Conservation (phyloP, 306 rosid species). For the Boehmeria nivea region DNA sequence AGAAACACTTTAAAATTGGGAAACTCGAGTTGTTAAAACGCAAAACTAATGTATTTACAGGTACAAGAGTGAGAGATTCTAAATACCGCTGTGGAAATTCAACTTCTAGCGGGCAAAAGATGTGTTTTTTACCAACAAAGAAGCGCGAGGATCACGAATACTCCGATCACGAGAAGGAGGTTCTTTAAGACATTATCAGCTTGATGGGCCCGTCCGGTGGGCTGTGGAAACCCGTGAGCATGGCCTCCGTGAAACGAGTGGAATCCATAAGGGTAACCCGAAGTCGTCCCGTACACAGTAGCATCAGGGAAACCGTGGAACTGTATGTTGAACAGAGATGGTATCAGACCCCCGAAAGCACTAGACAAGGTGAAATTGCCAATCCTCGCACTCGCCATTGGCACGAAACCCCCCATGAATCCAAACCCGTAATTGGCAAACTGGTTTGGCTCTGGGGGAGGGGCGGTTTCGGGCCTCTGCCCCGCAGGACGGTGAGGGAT, state of each 20-base stretch:
- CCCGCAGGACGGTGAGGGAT: slow-evolving; percentile 77
- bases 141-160: slow-evolving; percentile 61
- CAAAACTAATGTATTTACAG: slow-evolving; percentile 44
- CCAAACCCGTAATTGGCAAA: slow-evolving; percentile 70
- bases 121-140: slow-evolving; percentile 42
- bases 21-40: slow-evolving; percentile 12
- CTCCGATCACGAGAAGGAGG: slow-evolving; percentile 62
- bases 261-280: slow-evolving; percentile 66
- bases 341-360: slow-evolving; percentile 77
- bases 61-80: slow-evolving; percentile 2
- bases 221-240: slow-evolving; percentile 45
- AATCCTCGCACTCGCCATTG: slow-evolving; percentile 68
- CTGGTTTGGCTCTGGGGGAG: slow-evolving; percentile 44
- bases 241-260: slow-evolving; percentile 66
- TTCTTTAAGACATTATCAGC: slow-evolving; percentile 79
- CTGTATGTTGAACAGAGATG: slow-evolving; percentile 70
- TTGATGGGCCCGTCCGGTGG: slow-evolving; percentile 45
- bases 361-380: slow-evolving; percentile 81
- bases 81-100: slow-evolving; percentile 7
- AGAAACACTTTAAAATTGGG: slow-evolving; percentile 9
- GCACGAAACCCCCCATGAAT: slow-evolving; percentile 77
- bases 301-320: slow-evolving; percentile 80
- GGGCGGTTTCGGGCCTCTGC: slow-evolving; percentile 74
- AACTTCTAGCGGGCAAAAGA: too few relatives aligned
- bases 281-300: slow-evolving; percentile 78